Evolutionary conservation across 2,329 filamentous ascomycete genomes (phyloP).

Genomic region (Cercospora zeina): DNA sequence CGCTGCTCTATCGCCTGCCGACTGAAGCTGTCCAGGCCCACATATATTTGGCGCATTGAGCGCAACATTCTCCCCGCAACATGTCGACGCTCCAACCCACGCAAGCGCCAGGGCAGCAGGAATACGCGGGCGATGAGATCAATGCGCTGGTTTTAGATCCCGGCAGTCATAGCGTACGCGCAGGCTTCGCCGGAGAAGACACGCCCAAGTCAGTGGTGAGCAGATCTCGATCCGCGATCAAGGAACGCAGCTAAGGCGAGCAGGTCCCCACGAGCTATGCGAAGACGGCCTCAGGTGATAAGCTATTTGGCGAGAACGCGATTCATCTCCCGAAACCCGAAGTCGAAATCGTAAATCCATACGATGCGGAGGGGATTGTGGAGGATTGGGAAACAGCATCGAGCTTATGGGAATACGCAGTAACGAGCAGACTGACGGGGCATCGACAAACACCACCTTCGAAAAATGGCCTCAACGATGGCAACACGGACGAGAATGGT

Average conservation of each 20-base stretch:
- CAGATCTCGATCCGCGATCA: neutral
- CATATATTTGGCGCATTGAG: neutral
- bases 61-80: conserved; percentile 3
- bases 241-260: neutral
- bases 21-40: neutral
- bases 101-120: conserved; percentile 44
- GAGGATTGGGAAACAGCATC: conserved; percentile 94
- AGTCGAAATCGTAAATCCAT: conserved; percentile 87
- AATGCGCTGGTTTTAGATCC: conserved; percentile 95
- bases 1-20: neutral
- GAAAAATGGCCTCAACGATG: conserved; percentile 78
- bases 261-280: conserved; percentile 77
- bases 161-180: conserved; percentile 86
- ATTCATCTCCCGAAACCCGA: conserved; percentile 73
- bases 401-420: conserved; percentile 87
- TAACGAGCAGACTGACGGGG: conserved; percentile 84
- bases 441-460: conserved; percentile 67
- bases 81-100: conserved; percentile 36
- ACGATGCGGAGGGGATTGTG: conserved; percentile 83
- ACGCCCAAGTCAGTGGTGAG: conserved; percentile 83
- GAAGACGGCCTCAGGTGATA: conserved; percentile 53
- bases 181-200: conserved; percentile 96
- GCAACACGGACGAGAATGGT: conserved; percentile 51
- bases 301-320: conserved; percentile 85
- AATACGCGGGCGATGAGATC: conserved; percentile 78